phyloP scores from a whole-genome alignment of 139 green algal genomes.

The Astrephomene gubernaculifera region DNA sequence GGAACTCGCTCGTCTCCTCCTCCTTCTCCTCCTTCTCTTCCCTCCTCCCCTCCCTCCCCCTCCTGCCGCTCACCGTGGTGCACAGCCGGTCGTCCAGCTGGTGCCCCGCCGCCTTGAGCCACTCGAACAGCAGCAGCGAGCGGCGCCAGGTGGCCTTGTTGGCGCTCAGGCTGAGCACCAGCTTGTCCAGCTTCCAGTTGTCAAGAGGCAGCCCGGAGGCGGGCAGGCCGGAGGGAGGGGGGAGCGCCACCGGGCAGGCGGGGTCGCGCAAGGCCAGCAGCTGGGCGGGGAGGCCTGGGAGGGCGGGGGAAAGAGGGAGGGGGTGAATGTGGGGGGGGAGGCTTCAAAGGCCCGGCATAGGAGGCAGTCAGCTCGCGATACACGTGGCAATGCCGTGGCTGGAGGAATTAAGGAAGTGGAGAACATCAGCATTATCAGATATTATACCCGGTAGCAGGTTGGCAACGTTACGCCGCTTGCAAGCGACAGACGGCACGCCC shows the following conservation, averaged over 20 bases:
- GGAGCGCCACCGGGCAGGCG: slow-evolving; percentile 49
- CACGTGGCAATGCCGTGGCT: too few relatives aligned
- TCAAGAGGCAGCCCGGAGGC: slow-evolving; percentile 55
- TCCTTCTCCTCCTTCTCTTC: too few relatives aligned
- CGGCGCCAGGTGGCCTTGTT: slow-evolving; percentile 85
- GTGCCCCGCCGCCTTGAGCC: slow-evolving; percentile 78
- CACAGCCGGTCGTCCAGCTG: slow-evolving; percentile 83
- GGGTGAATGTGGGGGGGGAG: too few relatives aligned
- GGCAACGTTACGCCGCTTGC: too few relatives aligned
- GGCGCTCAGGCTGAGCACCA: slow-evolving; percentile 76
- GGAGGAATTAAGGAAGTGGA: too few relatives aligned
- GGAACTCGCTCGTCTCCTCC: too few relatives aligned
- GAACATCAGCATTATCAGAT: too few relatives aligned
- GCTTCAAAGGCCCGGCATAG: too few relatives aligned
- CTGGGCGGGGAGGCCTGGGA: slow-evolving; percentile 48
- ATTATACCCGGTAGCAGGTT: too few relatives aligned
- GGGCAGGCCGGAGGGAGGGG: slow-evolving; percentile 40
- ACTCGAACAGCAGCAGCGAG: slow-evolving; percentile 79
- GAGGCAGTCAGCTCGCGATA: too few relatives aligned
- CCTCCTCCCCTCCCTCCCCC: background rate
- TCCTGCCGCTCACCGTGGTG: slow-evolving; percentile 70
- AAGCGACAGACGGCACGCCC: too few relatives aligned
- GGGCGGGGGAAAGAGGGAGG: background rate
- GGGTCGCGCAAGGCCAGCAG: slow-evolving; percentile 57
- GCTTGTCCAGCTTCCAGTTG: slow-evolving; percentile 90